Evolutionary conservation across 441 rosid species (phyloP).

Genomic region (Sinapis alba): DNA sequence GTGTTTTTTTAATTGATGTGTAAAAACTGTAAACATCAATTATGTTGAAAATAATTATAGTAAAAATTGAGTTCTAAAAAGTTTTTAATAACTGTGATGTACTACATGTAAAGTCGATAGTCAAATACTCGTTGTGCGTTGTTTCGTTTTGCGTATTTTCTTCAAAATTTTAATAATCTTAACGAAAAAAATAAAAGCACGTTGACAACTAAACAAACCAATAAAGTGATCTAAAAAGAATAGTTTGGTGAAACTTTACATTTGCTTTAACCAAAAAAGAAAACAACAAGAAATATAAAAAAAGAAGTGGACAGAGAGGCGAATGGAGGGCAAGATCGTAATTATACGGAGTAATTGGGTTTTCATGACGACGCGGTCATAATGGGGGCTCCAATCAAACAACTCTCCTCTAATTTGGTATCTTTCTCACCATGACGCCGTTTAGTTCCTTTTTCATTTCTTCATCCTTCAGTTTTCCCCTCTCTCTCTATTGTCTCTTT

Average conservation of each 20-base stretch:
- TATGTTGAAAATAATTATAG: too few relatives aligned
- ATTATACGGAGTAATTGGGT: not conserved
- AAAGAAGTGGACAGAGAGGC: constrained; percentile 11
- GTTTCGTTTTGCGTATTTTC: not conserved
- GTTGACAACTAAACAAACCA: not conserved
- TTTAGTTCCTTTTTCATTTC: not conserved
- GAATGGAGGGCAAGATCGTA: constrained; percentile 22
- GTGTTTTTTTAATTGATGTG: too few relatives aligned
- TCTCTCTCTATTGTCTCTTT: not conserved
- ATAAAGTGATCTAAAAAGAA: not conserved
- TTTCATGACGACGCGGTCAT: constrained; percentile 29
- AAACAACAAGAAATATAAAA: not conserved
- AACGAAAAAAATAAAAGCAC: not conserved
- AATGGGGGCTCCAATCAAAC: constrained; percentile 30
- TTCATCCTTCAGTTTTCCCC: not conserved
- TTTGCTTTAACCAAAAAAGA: not conserved
- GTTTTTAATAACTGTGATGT: not conserved
- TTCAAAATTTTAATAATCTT: not conserved
- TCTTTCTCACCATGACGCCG: constrained; percentile 26
- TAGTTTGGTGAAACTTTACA: not conserved
- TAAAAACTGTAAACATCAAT: too few relatives aligned
- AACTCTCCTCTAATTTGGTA: constrained; percentile 38
- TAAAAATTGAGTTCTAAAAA: too few relatives aligned
- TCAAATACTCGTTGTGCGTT: not conserved
- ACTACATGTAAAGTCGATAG: not conserved